These are phyloP conservation scores for Fusarium longipes DNA, from an alignment of 2,329 filamentous ascomycete genomes.

Conservation along the genomic window DNA sequence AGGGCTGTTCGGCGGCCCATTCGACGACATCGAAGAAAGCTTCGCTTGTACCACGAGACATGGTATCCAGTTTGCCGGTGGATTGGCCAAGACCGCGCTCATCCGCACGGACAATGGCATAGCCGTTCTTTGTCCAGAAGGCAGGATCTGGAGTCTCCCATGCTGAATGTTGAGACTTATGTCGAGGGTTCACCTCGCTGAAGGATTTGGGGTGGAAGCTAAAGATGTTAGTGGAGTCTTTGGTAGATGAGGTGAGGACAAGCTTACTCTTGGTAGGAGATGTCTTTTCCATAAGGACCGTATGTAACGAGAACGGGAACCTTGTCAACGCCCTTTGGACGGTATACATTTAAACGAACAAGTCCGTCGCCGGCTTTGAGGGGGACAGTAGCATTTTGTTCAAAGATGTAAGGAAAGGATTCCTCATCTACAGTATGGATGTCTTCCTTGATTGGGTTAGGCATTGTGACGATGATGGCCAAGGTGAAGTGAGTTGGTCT, in stretches of 20 bases:
- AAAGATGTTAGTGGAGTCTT: not conserved
- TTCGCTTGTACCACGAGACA: conserved; percentile 61
- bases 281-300: conserved; percentile 80
- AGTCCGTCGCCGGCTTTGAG: conserved; percentile 11
- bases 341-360: conserved; percentile 17
- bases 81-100: conserved; percentile 62
- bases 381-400: conserved; percentile 27
- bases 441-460: conserved; percentile 46
- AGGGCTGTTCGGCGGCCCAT: conserved; percentile 58
- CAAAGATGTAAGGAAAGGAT: conserved; percentile 30
- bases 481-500: not conserved
- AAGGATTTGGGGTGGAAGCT: conserved; percentile 57
- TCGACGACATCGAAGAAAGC: conserved; percentile 62
- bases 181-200: conserved; percentile 63
- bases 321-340: conserved; percentile 16
- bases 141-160: conserved; percentile 70
- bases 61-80: conserved; percentile 60
- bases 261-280: conserved; percentile 66
- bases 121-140: conserved; percentile 66
- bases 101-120: conserved; percentile 65
- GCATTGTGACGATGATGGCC: conserved; percentile 37
- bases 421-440: conserved; percentile 46
- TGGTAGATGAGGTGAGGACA: rapidly evolving
- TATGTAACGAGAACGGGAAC: conserved; percentile 75
- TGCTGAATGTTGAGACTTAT: conserved; percentile 64